phyloP scores from a whole-genome alignment of 1,284 basidiomycete genomes.

The Abortiporus biennis region DNA sequence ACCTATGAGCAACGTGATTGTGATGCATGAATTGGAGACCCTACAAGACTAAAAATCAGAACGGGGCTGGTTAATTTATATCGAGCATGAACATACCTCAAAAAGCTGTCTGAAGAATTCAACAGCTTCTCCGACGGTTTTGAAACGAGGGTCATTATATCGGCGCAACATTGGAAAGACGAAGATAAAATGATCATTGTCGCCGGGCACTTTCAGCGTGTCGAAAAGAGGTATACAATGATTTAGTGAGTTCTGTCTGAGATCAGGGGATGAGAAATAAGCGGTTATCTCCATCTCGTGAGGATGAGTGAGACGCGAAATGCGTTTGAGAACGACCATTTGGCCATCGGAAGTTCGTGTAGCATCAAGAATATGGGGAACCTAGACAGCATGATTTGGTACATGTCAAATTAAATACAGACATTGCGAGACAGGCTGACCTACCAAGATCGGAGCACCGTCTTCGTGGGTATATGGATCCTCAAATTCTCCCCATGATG shows the following conservation, averaged over 20 bases:
- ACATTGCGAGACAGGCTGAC: background rate
- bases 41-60: constrained; percentile 13
- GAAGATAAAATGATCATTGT: background rate
- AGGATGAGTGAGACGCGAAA: constrained; percentile 7
- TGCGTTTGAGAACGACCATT: constrained; percentile 18
- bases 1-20: constrained; percentile 13
- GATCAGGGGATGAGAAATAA: background rate
- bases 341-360: constrained; percentile 17
- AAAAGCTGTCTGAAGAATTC: constrained; percentile 22
- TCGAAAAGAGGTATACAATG: constrained; percentile 4
- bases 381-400: background rate
- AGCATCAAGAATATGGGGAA: constrained; percentile 20
- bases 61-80: background rate
- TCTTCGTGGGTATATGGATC: background rate
- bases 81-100: constrained; percentile 19
- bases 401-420: background rate
- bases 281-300: constrained; percentile 12
- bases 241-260: constrained; percentile 1
- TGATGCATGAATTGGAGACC: constrained; percentile 31
- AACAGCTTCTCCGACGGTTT: too few species aligned
- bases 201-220: background rate
- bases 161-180: constrained; percentile 1
- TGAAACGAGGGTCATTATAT: background rate
- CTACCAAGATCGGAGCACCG: background rate
- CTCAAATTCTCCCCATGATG: constrained; percentile 10